phyloP scores from a whole-genome alignment of 1,139 yeast species.

The Williopsis jadinii region DNA sequence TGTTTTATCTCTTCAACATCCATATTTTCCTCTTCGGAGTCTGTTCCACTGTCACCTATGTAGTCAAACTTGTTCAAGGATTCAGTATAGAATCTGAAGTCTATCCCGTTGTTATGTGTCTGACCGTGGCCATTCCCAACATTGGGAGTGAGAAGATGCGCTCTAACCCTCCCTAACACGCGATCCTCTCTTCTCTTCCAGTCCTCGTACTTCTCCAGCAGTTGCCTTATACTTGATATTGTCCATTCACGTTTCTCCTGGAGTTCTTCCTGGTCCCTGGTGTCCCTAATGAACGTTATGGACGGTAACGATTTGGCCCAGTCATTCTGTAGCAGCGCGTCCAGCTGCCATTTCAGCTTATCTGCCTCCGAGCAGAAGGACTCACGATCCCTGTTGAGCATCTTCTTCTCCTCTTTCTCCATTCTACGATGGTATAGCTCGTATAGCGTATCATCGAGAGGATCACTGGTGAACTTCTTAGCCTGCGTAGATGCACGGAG shows the following conservation, averaged over 20 bases:
- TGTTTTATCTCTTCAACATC: slow-evolving; percentile 13
- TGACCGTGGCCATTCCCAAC: too few relatives aligned
- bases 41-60: slow-evolving; percentile 22
- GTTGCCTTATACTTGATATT: slow-evolving; percentile 25
- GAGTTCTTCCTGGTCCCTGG: slow-evolving; percentile 41
- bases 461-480: slow-evolving; percentile 27
- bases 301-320: slow-evolving; percentile 49
- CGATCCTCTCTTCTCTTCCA: slow-evolving; percentile 29
- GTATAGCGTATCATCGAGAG: slow-evolving; percentile 40
- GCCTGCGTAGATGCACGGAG: neutral
- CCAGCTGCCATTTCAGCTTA: slow-evolving; percentile 38
- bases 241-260: slow-evolving; percentile 44
- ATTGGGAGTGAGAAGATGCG: neutral
- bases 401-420: slow-evolving; percentile 60
- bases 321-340: slow-evolving; percentile 40
- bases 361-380: slow-evolving; percentile 45
- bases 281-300: slow-evolving; percentile 48
- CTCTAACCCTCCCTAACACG: slow-evolving; percentile 11
- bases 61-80: slow-evolving; percentile 13
- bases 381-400: slow-evolving; percentile 51
- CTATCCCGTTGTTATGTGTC: slow-evolving; percentile 3
- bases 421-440: slow-evolving; percentile 49
- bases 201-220: slow-evolving; percentile 41
- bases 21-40: slow-evolving; percentile 18
- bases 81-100: slow-evolving; percentile 14